Conservation (phyloP, 2,329 filamentous ascomycete genomes). For the Arthrobotrys iridis region DNA sequence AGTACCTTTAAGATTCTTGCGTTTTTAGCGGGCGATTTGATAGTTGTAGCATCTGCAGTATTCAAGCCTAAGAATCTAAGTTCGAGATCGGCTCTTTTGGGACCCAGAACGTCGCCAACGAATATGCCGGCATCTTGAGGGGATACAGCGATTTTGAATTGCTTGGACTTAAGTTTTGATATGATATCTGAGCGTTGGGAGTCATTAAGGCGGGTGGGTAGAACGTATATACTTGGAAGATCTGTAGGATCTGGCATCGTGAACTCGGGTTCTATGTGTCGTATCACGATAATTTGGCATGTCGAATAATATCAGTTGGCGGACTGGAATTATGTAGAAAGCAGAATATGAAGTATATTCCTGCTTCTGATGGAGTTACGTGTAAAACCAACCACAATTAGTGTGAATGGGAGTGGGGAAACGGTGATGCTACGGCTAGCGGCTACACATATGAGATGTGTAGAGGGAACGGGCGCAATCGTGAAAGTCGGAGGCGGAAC, state of each 20-base stretch:
- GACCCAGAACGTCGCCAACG: conserved; percentile 76
- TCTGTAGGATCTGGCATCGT: conserved; percentile 62
- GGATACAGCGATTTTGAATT: conserved; percentile 1
- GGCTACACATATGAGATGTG: too few relatives aligned
- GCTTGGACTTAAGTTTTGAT: conserved; percentile 61
- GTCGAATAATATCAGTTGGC: neutral
- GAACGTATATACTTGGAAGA: conserved; percentile 75
- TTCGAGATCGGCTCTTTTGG: conserved; percentile 79
- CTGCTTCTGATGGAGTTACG: neutral
- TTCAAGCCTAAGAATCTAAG: conserved; percentile 73
- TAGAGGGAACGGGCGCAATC: neutral
- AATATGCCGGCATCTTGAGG: conserved; percentile 74
- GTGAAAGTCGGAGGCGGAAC: conserved; percentile 15
- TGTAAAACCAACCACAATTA: too few relatives aligned
- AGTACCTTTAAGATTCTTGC: conserved; percentile 65
- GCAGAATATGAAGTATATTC: neutral
- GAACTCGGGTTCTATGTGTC: neutral
- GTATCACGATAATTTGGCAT: conserved; percentile 1
- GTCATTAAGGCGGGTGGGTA: conserved; percentile 73
- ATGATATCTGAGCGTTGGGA: conserved; percentile 74
- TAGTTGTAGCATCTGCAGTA: conserved; percentile 64
- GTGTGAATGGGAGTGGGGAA: too few relatives aligned
- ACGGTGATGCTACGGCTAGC: too few relatives aligned
- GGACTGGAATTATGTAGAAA: neutral
- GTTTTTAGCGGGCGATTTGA: conserved; percentile 5